Evolutionary conservation across 164 flowering plant species (phyloP), one percentile per base, ranked within the genome.

Genomic region (Nymphaea thermarum): DNA sequence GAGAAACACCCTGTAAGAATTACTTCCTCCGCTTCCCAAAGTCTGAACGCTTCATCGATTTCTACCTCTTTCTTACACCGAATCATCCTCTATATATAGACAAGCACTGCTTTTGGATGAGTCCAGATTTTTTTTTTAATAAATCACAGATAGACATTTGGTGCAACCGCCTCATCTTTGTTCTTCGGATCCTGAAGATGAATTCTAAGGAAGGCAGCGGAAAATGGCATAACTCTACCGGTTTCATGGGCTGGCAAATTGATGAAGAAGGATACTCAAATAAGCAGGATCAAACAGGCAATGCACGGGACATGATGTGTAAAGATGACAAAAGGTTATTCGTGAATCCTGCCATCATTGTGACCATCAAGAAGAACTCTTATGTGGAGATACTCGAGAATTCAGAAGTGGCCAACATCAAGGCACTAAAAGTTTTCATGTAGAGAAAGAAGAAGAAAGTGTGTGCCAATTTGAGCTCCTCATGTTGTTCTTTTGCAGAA

Each of bases 221-320:
- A 1, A 60, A 73, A 25, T 15, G 81, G 93, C 6, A 82, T 82
- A 83, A 91, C 99, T 15, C 79, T 94, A 16, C 83, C 10, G 97
- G 91, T 64, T 88, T 91, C 85, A 87, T 91, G 91, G 96, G 96
- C 4, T 88, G 94, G 93, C 65, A 74, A 15, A 0, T 70, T 53
- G 87, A 78, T 10, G 75, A 77, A 65, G 89, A 78, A 4, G 8
- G 64, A 3, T 77, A 66, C 42, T 67, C 68, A 10, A 25, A 3
- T 59, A 80, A 76, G 71, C 72, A 68, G 71, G 72, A 67, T 17
- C 68, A 61, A 2, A 42, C 71, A 5, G 76, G 64, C 12, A 70
- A 66, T 53, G 16, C 62, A 10, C 82, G 75, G 44, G 73, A 71
- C 15, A 51, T 64, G 14, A 53, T 65, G 12, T 73, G 77, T 53